Evolutionary conservation across 768 basidiomycete genomes (phyloP), one percentile per base, ranked within the genome.

Genomic region (Mycena latifolia): DNA sequence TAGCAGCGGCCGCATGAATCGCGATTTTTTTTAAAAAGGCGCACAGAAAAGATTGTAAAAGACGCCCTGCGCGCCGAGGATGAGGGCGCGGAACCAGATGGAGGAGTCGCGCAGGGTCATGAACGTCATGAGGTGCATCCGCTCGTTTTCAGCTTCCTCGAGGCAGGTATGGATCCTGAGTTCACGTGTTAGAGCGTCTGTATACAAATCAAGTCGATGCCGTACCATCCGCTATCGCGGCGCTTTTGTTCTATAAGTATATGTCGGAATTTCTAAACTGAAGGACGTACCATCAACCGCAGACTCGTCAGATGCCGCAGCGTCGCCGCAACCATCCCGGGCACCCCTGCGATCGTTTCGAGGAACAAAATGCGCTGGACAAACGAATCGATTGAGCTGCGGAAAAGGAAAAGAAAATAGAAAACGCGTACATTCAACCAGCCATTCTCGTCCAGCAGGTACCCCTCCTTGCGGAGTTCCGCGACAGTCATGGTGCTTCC

Each of bases 111-210:
- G 87, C 66, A 99, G 82, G 9, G 94, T 92, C 94, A 99, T 94
- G 81, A 99, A 99, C 2, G 96, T 98, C 89, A 96, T 92, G 56
- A 96, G 84, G 77, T 97, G 95, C 94, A 98, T 97, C 37, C 97
- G 84, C 80, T 99, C 97, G 75, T 99, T 99, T 75, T 99, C 95
- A 15, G 96, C 95, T 80, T 98, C 97, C 75, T 95, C 92, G 20
- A 98, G 81, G 47, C 95, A 87, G 8, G 95, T 96, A 76, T 96
- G 94, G 69, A 98, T 98, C 95, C 95, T 96, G 39, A 84, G 28
- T 82, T 82, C 71, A 88, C 15, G 17, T 31, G 41, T 61, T 22
- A 55, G 48, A 15, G 9, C 63, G 53, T 3, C 39, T 67, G 53
- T 10, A 43, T 29, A 15, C 37, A 25, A 5, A 25, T 43, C 33